These are phyloP conservation scores for Pseudogymnoascus sp. DNA, from an alignment of 2,329 filamentous ascomycete genomes.

Conservation along the genomic window DNA sequence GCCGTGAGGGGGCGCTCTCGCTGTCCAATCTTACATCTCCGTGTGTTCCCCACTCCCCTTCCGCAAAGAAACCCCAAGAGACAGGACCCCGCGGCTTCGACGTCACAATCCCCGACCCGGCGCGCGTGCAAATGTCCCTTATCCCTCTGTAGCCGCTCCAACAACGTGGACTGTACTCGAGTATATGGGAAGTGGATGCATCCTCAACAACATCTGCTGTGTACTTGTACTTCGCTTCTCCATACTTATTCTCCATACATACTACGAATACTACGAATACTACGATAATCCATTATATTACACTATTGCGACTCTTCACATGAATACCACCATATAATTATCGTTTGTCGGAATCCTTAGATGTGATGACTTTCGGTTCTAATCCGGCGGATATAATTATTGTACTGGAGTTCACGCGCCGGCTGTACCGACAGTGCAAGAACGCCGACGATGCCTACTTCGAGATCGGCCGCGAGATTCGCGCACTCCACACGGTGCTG, in stretches of 20 bases:
- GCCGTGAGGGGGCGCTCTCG: not conserved
- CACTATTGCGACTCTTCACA: not conserved
- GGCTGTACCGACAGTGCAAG: slow-evolving; percentile 46
- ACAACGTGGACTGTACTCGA: not conserved
- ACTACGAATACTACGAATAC: not conserved
- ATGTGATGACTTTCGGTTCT: slow-evolving; percentile 26
- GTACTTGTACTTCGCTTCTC: slow-evolving; percentile 1
- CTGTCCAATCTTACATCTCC: not conserved
- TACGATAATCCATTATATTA: not conserved
- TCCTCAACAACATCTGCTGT: not conserved
- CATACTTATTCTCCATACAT: not conserved
- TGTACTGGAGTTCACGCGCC: slow-evolving; percentile 46
- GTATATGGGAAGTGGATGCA: slow-evolving; percentile 7
- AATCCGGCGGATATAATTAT: slow-evolving; percentile 40
- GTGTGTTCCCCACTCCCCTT: not conserved
- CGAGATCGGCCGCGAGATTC: slow-evolving; percentile 42
- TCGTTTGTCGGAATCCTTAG: not conserved
- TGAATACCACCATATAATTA: slow-evolving; percentile 7
- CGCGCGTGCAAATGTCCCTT: not conserved
- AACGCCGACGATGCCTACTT: slow-evolving; percentile 37
- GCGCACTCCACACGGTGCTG: slow-evolving; percentile 46
- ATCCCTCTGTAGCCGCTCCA: slow-evolving; percentile 4
- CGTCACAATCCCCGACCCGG: slow-evolving; percentile 1
- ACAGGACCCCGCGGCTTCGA: slow-evolving; percentile 5
- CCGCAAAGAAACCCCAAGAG: not conserved